phyloP scores from a whole-genome alignment of 1,139 yeast species.

The Insectozyma bohioensis region DNA sequence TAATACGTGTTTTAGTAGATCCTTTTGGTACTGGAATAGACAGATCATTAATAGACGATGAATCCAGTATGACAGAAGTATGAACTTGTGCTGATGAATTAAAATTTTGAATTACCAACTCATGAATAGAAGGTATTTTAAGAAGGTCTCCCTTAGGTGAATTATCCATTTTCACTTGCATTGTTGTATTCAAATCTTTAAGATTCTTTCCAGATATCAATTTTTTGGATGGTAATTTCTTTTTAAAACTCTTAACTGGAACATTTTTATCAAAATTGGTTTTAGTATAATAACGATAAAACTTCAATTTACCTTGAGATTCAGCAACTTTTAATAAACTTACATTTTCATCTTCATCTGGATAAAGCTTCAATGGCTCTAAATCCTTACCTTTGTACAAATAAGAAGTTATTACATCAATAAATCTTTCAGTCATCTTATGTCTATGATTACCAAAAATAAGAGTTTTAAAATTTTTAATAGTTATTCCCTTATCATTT shows the following conservation, averaged over 20 bases:
- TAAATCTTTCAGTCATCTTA: constrained; percentile 48
- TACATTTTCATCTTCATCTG: constrained; percentile 23
- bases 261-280: constrained; percentile 5
- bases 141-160: constrained; percentile 25
- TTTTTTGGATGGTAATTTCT: constrained; percentile 10
- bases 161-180: constrained; percentile 24
- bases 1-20: too few species aligned
- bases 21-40: too few species aligned
- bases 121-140: too few species aligned
- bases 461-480: constrained; percentile 44
- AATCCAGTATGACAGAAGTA: too few species aligned
- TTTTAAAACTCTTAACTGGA: constrained; percentile 11
- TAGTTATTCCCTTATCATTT: constrained; percentile 52
- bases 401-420: constrained; percentile 47
- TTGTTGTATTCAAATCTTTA: constrained; percentile 21
- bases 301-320: constrained; percentile 71
- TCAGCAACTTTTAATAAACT: constrained; percentile 64
- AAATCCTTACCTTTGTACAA: constrained; percentile 25
- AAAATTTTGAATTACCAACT: too few species aligned
- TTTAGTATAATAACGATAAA: constrained; percentile 58
- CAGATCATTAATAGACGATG: too few species aligned
- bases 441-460: constrained; percentile 56
- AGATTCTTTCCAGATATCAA: constrained; percentile 5
- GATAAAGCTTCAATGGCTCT: constrained; percentile 22
- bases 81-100: too few species aligned